These are phyloP conservation scores for Begonia masoniana DNA, from an alignment of 306 rosid genomes.

Conservation along the genomic window DNA sequence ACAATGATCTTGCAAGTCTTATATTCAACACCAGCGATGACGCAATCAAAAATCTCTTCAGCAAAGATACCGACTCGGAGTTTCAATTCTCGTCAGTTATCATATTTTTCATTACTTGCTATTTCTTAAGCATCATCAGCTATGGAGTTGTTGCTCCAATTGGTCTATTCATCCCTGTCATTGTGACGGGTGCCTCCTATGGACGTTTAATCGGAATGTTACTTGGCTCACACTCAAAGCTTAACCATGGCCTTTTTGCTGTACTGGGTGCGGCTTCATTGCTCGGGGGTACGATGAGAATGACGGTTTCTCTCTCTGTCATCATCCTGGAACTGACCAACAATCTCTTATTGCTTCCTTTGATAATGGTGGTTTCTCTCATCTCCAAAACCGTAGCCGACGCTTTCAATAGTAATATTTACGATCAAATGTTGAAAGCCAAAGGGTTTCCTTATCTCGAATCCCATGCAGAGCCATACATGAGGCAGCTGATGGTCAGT, in stretches of 20 bases:
- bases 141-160: slow-evolving; percentile 80
- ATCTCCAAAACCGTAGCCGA: slow-evolving; percentile 82
- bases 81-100: slow-evolving; percentile 42
- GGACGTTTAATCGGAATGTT: slow-evolving; percentile 89
- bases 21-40: slow-evolving; percentile 91
- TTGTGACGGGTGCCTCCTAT: slow-evolving; percentile 88
- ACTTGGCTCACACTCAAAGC: slow-evolving; percentile 35
- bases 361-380: slow-evolving; percentile 83
- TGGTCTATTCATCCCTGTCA: slow-evolving; percentile 85
- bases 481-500: slow-evolving; percentile 71
- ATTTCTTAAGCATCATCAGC: slow-evolving; percentile 60
- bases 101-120: slow-evolving; percentile 60
- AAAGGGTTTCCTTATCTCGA: slow-evolving; percentile 90
- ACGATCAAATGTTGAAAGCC: slow-evolving; percentile 82
- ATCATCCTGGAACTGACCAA: slow-evolving; percentile 85
- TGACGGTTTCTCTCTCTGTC: slow-evolving; percentile 83
- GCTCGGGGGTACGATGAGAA: slow-evolving; percentile 94
- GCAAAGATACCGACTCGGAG: slow-evolving; percentile 59
- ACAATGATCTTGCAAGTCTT: slow-evolving; percentile 96
- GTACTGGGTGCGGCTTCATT: slow-evolving; percentile 88
- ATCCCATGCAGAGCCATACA: slow-evolving; percentile 77
- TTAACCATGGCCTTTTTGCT: slow-evolving; percentile 80
- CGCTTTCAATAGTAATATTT: slow-evolving; percentile 66
- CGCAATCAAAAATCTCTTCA: slow-evolving; percentile 82
- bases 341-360: slow-evolving; percentile 66